Evolutionary conservation across 1,139 yeast species (phyloP).

Genomic region (Hansenula lynferdii): DNA sequence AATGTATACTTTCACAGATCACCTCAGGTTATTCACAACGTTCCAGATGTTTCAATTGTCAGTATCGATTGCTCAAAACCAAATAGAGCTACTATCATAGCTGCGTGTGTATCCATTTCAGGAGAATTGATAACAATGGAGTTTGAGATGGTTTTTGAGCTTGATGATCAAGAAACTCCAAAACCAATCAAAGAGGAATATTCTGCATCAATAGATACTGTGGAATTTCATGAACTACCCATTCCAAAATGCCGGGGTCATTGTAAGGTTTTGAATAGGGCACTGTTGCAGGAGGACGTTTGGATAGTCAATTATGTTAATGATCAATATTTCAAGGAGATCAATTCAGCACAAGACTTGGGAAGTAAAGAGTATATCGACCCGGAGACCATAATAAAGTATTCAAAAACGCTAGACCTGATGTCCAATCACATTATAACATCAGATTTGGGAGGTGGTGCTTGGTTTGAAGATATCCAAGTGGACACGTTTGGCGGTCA

Average conservation of each 20-base stretch:
- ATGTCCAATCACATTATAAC: slow-evolving; percentile 34
- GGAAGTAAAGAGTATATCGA: slow-evolving; percentile 40
- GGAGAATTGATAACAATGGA: slow-evolving; percentile 42
- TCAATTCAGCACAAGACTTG: slow-evolving; percentile 41
- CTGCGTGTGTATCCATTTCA: slow-evolving; percentile 45
- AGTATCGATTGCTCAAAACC: slow-evolving; percentile 24
- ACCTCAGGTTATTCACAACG: slow-evolving; percentile 47
- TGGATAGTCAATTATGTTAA: slow-evolving; percentile 49
- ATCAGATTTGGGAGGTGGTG: slow-evolving; percentile 43
- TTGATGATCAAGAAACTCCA: slow-evolving; percentile 25
- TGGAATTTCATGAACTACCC: neutral
- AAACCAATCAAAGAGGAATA: too few species aligned
- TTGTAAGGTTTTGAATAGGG: slow-evolving; percentile 21
- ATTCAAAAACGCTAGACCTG: slow-evolving; percentile 34
- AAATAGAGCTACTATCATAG: too few species aligned
- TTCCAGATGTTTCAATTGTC: slow-evolving; percentile 51
- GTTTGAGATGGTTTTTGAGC: slow-evolving; percentile 29
- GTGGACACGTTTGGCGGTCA: slow-evolving; percentile 6
- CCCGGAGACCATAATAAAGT: slow-evolving; percentile 32
- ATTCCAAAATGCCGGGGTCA: neutral
- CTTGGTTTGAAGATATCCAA: slow-evolving; percentile 20
- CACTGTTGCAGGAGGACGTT: slow-evolving; percentile 42
- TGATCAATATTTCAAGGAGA: slow-evolving; percentile 41
- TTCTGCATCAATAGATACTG: neutral
- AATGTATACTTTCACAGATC: slow-evolving; percentile 20